These are phyloP conservation scores for Metarhizium rileyi DNA, from an alignment of 2,329 filamentous ascomycete genomes.

Conservation along the genomic window DNA sequence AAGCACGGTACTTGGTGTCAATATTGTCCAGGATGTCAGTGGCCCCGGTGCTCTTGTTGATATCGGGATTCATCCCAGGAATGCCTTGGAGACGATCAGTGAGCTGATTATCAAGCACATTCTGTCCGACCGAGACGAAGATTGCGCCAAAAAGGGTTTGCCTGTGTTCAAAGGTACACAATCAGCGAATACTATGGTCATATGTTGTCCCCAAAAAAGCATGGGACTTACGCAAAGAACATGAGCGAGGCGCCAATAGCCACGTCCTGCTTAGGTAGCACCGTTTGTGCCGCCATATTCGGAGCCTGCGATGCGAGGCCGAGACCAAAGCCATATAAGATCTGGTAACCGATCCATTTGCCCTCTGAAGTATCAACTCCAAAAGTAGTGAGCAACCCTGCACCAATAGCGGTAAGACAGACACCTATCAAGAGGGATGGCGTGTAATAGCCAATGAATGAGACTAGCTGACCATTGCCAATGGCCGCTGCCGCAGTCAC, in stretches of 20 bases:
- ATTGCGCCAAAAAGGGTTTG: slow-evolving; percentile 29
- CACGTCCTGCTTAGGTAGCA: slow-evolving; percentile 20
- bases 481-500: slow-evolving; percentile 7
- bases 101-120: slow-evolving; percentile 32
- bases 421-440: slow-evolving; percentile 24
- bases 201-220: background rate
- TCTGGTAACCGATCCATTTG: slow-evolving; percentile 17
- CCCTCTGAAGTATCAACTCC: slow-evolving; percentile 7
- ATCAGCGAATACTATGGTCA: background rate
- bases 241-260: slow-evolving; percentile 32
- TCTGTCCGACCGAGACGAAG: slow-evolving; percentile 35
- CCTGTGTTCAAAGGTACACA: background rate
- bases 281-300: slow-evolving; percentile 30
- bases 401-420: slow-evolving; percentile 21
- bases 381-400: slow-evolving; percentile 31
- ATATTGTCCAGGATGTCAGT: background rate
- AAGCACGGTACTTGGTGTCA: background rate
- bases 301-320: slow-evolving; percentile 34
- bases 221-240: slow-evolving; percentile 14
- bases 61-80: slow-evolving; percentile 14
- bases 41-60: background rate
- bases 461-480: slow-evolving; percentile 14
- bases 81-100: slow-evolving; percentile 22
- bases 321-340: slow-evolving; percentile 34
- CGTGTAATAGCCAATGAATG: slow-evolving; percentile 27